Evolutionary conservation across 306 rosid genomes (phyloP).

Genomic region (Cicer cuneatum): DNA sequence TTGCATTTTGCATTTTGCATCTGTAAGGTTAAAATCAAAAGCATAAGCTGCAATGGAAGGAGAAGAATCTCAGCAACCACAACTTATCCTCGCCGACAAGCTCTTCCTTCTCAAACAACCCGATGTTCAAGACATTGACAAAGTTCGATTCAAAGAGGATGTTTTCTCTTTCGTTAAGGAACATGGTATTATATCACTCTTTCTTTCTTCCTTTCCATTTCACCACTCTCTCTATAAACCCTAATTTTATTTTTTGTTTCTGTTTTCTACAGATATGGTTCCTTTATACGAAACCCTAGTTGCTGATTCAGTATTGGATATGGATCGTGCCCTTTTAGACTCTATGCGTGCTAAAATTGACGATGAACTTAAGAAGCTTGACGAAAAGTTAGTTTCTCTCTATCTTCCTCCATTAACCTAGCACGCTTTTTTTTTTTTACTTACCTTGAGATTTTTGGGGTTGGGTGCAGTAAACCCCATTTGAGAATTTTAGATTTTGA

Average conservation of each 20-base stretch:
- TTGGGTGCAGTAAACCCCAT: slow-evolving; percentile 4
- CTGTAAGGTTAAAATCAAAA: slow-evolving; percentile 28
- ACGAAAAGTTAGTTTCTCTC: slow-evolving; percentile 77
- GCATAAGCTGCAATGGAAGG: slow-evolving; percentile 66
- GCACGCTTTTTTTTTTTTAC: not conserved
- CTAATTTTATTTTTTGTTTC: not conserved
- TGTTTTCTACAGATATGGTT: slow-evolving; percentile 66
- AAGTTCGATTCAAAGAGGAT: slow-evolving; percentile 81
- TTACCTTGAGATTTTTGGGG: not conserved
- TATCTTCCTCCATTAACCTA: not conserved
- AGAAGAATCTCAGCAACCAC: slow-evolving; percentile 82
- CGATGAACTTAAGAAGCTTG: slow-evolving; percentile 77
- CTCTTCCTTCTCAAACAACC: slow-evolving; percentile 79
- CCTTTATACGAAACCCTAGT: slow-evolving; percentile 84
- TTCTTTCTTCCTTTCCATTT: not conserved
- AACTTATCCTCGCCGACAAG: slow-evolving; percentile 82
- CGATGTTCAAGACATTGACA: slow-evolving; percentile 89
- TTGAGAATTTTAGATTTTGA: slow-evolving; percentile 38
- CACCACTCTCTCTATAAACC: not conserved
- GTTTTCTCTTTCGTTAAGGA: slow-evolving; percentile 72
- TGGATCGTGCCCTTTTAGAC: slow-evolving; percentile 73
- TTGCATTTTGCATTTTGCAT: not conserved
- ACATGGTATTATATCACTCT: slow-evolving; percentile 55
- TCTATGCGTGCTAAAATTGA: slow-evolving; percentile 78
- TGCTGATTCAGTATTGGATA: slow-evolving; percentile 65